Evolutionary conservation across 164 flowering plant genomes (phyloP), one percentile per base, ranked within the genome.

Genomic region (Dillenia suffruticosa): DNA sequence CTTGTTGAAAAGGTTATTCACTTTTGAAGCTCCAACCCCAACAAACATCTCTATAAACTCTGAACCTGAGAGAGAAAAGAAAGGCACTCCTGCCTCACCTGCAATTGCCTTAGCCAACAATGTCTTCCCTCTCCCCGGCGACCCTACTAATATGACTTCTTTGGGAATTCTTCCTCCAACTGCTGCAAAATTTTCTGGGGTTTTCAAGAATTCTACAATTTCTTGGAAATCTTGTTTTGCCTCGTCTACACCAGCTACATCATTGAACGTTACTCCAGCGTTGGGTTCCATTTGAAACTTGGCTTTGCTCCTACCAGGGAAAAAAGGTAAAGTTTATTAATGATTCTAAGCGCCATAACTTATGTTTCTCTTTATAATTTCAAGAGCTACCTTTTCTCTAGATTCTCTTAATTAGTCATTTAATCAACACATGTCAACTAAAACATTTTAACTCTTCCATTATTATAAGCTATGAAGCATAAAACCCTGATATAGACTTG

Each of bases 11-110:
- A 88, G 59, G 49, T 84, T 89, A 61, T 88, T 72, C n/a, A 85
- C 91, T 70, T 91, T 81, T 10, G 86, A 81, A 54, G 95, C 85
- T 7, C 91, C 91, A 2, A 88, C 85, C 0, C 95, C 95, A 1
- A 88, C 91, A 68, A 88, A 84, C 85, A 86, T 82, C 75, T 86
- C 95, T 32, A 82, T 75, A 64, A 85, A 88, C 72, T 84, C 95
- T 9, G 89, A 79, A 4, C 89, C 95, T 10, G 89, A 81, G 1
- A 80, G 73, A 2, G 88, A 84, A 49, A 88, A 80, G 76, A 88
- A 86, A 15, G 91, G 95, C 3, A 86, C 91, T 12, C 84, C 88
- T 9, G 91, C 91, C 71, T 86, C 95, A 49, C 95, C 95, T 16
- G 95, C 89, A 19, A 84, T 84, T 6, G 89, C 91, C 70, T 77